A percentile compares a stretch with the other conserved stretches of the same genome.
These are phyloP conservation scores for Oryza officinalis DNA, from an alignment of 176 grass and related monocot species.

Conservation along the genomic window DNA sequence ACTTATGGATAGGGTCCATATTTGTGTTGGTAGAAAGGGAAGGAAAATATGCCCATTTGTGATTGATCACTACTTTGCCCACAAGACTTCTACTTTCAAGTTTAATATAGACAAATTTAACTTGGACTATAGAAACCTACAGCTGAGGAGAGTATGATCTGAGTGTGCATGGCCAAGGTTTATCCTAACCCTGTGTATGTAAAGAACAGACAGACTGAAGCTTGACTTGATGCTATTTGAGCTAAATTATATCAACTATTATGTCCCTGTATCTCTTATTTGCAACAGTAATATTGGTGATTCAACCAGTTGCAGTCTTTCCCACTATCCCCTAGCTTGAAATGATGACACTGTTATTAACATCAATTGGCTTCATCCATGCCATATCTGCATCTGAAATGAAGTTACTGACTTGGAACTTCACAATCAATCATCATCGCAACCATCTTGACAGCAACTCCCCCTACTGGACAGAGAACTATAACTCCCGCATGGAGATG, in stretches of 20 bases:
- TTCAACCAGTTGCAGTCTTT: not conserved
- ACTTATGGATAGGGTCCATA: not conserved
- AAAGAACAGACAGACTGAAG: not conserved
- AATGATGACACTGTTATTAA: slow-evolving; percentile 19
- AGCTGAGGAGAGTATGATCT: slow-evolving; percentile 23
- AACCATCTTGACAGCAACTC: slow-evolving; percentile 20
- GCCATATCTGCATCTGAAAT: slow-evolving; percentile 19
- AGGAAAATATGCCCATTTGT: not conserved
- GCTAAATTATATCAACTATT: slow-evolving; percentile 24
- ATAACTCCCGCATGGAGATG: not conserved
- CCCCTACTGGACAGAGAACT: slow-evolving; percentile 1
- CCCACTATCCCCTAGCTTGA: not conserved
- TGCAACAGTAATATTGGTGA: slow-evolving; percentile 13
- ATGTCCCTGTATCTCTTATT: slow-evolving; percentile 8
- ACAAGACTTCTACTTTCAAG: not conserved
- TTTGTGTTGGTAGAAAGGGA: slow-evolving; percentile 5
- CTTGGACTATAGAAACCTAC: not conserved
- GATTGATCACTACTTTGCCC: not conserved
- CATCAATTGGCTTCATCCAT: slow-evolving; percentile 7
- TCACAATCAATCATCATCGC: slow-evolving; percentile 10
- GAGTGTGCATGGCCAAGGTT: not conserved
- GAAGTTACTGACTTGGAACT: slow-evolving; percentile 16
- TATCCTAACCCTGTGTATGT: slow-evolving; percentile 4
- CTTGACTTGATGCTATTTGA: slow-evolving; percentile 33
- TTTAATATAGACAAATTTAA: not conserved